Evolutionary conservation across 306 rosid genomes (phyloP).

Genomic region (Rosa rugosa): DNA sequence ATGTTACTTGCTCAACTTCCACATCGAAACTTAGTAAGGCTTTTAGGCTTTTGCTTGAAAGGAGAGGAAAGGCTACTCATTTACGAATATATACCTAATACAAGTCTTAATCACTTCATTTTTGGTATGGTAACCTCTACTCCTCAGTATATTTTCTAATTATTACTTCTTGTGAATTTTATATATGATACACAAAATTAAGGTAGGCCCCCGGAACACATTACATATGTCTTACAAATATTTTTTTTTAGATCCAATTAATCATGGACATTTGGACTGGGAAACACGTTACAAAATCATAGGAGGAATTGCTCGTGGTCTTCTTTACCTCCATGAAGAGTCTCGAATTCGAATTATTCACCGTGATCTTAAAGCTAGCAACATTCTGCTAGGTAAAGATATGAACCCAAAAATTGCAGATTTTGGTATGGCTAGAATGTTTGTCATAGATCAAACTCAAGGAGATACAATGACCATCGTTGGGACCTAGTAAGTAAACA

Average conservation of each 20-base stretch:
- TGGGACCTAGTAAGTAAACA: constrained; percentile 12
- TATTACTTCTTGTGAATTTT: no score
- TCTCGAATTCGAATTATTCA: constrained; percentile 4
- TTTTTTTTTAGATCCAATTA: background rate
- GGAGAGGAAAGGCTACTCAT: no score
- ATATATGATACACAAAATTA: background rate
- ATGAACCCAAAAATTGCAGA: constrained; percentile 16
- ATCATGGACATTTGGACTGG: background rate
- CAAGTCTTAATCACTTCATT: no score
- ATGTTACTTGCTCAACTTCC: no score
- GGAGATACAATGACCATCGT: background rate
- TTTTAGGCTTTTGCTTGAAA: no score
- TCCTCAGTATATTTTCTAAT: background rate
- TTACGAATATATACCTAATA: no score
- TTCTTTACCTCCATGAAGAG: constrained; percentile 16
- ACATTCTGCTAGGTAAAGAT: constrained; percentile 10
- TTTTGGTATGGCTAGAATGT: constrained; percentile 18
- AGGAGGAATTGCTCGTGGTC: constrained; percentile 11
- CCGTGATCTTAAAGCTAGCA: background rate
- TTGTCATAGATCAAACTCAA: background rate
- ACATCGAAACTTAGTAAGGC: no score
- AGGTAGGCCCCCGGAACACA: no score
- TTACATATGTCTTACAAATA: background rate
- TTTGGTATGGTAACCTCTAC: background rate
- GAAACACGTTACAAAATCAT: constrained; percentile 16